phyloP scores from a whole-genome alignment of 2,329 filamentous ascomycete species.

The Rutstroemia sp. region DNA sequence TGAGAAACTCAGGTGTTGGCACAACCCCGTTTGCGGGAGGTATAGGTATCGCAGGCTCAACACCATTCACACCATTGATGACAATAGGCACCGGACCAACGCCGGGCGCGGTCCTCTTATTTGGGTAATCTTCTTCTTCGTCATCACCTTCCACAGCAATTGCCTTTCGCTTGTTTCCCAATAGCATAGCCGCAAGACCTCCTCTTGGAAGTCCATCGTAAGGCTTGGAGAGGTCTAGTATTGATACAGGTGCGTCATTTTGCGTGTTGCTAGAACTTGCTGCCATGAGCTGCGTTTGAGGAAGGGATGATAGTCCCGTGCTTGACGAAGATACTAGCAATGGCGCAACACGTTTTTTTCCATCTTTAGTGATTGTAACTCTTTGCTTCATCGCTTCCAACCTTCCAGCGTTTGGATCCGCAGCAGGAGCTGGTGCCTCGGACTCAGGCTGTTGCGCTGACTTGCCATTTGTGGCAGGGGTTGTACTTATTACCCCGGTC shows the following conservation, averaged over 20 bases:
- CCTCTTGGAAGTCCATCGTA: constrained; percentile 90
- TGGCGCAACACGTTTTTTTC: constrained; percentile 91
- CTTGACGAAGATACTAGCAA: constrained; percentile 86
- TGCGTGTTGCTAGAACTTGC: constrained; percentile 59
- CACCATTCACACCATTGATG: constrained; percentile 67
- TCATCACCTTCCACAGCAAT: constrained; percentile 49
- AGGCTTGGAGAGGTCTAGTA: constrained; percentile 85
- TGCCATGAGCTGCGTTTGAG: constrained; percentile 80
- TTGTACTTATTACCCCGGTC: constrained; percentile 15
- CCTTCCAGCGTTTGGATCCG: constrained; percentile 49
- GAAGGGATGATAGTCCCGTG: constrained; percentile 78
- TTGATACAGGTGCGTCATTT: constrained; percentile 69
- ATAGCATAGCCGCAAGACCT: constrained; percentile 73
- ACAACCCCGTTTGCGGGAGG: constrained; percentile 52
- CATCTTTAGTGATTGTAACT: constrained; percentile 92
- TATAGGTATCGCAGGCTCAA: constrained; percentile 65
- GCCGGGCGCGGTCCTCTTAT: constrained; percentile 51
- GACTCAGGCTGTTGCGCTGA: constrained; percentile 30
- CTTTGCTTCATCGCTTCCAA: constrained; percentile 74
- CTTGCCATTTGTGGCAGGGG: constrained; percentile 20
- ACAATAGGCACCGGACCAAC: constrained; percentile 68
- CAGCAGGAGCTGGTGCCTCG: constrained; percentile 26
- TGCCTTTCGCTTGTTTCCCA: constrained; percentile 89
- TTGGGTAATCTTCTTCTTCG: constrained; percentile 58
- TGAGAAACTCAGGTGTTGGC: constrained; percentile 73